Base-by-base conservation (phyloP, 768 basidiomycete species). In the Dacryopinax primogenitus region DNA sequence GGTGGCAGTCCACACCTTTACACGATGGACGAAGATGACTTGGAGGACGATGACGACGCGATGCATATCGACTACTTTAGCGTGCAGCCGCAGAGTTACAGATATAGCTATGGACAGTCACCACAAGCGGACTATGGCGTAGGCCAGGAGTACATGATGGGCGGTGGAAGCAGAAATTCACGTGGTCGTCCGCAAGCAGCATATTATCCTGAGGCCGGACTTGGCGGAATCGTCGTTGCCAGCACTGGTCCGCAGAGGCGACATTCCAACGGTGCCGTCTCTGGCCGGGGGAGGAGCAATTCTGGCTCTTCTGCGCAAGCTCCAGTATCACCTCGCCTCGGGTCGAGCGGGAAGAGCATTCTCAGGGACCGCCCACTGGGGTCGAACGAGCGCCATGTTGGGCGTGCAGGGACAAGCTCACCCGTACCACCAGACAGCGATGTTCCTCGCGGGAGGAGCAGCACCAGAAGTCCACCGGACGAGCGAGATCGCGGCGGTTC, bases 21-120 rank as follows among this genome's bases (percentile, higher is more conserved):
- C 11, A 58, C 21, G 13, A 58, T 58, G 51, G 51, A 58, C 26
- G 51, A 58, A 21, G 51, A 58, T 30, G 51, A 58, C 26, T 30
- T 58, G 13, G 51, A 58, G 30, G 51, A 58, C 51, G 51, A 58
- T 30, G 26, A 58, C 51, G 51, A 58, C 51, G 51, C 51, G 51
- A 58, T 58, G 51, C 51, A 58, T 18, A 58, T 58, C 30, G 51
- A 58, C 26, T 58, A 58, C 51, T 58, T 58, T 18, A 28, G 26
- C 26, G 51, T 58, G 3, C 13, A 28, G 51, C 51, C 51, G 51
- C 13, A 28, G 51, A 23, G 51, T 9, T 30, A n/a, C n/a, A n/a
- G 26, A 30, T 30, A 32, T 58, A 30, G 4, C 26, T 30, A 58
- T 30, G 26, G 32, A 2, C 26, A 58, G 6, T 4, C 4, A 30